Base-by-base conservation (phyloP, 108 stramenopile species). In the Epipyxis sp. region DNA sequence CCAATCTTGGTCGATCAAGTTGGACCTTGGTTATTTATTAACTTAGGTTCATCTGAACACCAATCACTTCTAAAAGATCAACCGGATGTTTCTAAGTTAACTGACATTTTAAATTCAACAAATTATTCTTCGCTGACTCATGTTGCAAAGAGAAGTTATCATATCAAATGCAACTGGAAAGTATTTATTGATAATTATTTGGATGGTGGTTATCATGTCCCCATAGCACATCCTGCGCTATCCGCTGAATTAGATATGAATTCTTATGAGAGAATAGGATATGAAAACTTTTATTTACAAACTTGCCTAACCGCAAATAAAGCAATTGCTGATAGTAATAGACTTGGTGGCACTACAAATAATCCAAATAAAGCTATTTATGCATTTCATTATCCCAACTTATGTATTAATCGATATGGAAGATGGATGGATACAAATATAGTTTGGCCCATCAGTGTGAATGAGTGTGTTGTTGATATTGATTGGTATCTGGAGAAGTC, bases 401-500 rank as follows among this genome's bases (percentile, higher is more conserved):
- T 84, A 1, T 81, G 81, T 69, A n/a, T 81, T 37, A 84, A 84
- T 69, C 81, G 84, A 0, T 81, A 84, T 57, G 84, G 84, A 0
- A 78, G 81, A 1, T 84, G 84, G 84, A 72, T 84, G 45, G 84
- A 84, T 46, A 29, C 78, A 6, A 81, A 84, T 44, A 78, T 78
- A 32, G 65, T 84, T 44, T 58, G 59, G 30, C 84, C 84, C n/a
- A 2, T 40, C 39, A 42, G 69, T 34, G 29, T 25, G 78, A 30
- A 1, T 37, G n/a, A 44, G 50, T 65, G 35, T 57, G 30, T 81
- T 69, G 35, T 68, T 69, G 13, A 81, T 78, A 78, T 84, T 27
- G 45, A 79, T 57, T n/a, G 78, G 59, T 61, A 74, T 78, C 20
- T 57, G 54, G 20, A 57, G 16, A 16, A 16, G 16, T 16, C 54